Percentiles rank a stretch among this genome's conserved stretches.
Conservation (phyloP, 1,284 basidiomycete species). For the Fomitopsis pinicola region DNA sequence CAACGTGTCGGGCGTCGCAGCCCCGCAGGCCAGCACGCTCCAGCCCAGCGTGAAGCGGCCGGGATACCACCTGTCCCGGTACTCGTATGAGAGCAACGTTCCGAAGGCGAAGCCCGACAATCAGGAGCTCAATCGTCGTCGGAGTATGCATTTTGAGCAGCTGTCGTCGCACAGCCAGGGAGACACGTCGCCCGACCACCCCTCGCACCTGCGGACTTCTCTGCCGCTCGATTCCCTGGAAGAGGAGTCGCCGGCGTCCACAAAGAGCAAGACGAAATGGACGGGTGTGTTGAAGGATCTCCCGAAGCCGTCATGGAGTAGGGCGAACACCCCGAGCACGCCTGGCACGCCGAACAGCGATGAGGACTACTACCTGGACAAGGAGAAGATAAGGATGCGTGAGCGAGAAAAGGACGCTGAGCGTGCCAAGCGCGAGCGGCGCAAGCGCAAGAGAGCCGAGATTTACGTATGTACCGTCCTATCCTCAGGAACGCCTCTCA, state of each 20-base stretch:
- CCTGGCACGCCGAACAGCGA: constrained; percentile 22
- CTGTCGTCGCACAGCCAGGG: not conserved
- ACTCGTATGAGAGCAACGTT: constrained; percentile 24
- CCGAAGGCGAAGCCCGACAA: constrained; percentile 7
- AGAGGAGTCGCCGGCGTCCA: constrained; percentile 6
- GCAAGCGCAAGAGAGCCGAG: constrained; percentile 73
- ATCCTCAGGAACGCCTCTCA: not conserved
- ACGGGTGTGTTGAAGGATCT: constrained; percentile 31
- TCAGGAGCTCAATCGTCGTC: constrained; percentile 15
- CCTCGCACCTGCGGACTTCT: constrained; percentile 9
- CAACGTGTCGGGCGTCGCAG: constrained; percentile 55
- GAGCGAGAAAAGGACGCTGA: constrained; percentile 24
- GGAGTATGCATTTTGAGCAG: constrained; percentile 19
- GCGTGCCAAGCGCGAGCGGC: constrained; percentile 31
- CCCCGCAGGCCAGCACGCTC: constrained; percentile 50
- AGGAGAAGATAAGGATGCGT: constrained; percentile 19
- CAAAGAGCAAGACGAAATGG: constrained; percentile 23
- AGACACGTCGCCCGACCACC: constrained; percentile 7
- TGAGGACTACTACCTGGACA: constrained; percentile 19
- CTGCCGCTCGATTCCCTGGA: constrained; percentile 9
- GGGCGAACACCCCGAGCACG: constrained; percentile 17
- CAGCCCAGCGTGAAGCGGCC: constrained; percentile 65
- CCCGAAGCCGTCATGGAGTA: constrained; percentile 23
- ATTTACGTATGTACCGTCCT: constrained; percentile 55
- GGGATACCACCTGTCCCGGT: constrained; percentile 59